phyloP scores from a whole-genome alignment of 129 eudicot genomes.

The Artemisia annua region DNA sequence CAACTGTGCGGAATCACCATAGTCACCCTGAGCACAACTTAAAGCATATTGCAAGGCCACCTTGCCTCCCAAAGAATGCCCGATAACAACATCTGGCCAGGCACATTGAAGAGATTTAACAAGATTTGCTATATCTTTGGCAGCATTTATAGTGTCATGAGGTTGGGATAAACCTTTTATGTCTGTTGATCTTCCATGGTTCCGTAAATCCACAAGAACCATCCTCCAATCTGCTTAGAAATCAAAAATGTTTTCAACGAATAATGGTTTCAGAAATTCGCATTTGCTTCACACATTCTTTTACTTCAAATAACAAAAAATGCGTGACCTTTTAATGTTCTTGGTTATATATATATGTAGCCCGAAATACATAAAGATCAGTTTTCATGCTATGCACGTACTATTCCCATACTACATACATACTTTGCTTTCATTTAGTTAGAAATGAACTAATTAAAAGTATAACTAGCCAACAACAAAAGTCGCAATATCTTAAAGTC shows the following conservation, averaged over 20 bases:
- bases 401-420: too few relatives aligned
- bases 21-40: conserved; percentile 70
- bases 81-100: conserved; percentile 86
- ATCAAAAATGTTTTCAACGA: background rate
- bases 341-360: too few relatives aligned
- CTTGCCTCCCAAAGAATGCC: conserved; percentile 86
- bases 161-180: conserved; percentile 54
- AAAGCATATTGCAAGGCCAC: conserved; percentile 73
- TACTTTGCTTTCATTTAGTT: too few relatives aligned
- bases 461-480: too few relatives aligned
- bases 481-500: too few relatives aligned
- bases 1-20: conserved; percentile 49
- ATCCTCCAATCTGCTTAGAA: conserved; percentile 64
- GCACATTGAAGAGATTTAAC: conserved; percentile 56
- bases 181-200: conserved; percentile 73
- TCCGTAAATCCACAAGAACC: conserved; percentile 77
- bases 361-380: too few relatives aligned
- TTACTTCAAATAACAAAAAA: too few relatives aligned
- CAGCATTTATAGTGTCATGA: conserved; percentile 65
- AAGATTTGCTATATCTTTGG: conserved; percentile 67
- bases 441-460: too few relatives aligned
- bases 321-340: background rate
- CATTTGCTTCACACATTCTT: too few relatives aligned
- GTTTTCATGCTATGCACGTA: too few relatives aligned
- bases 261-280: too few relatives aligned